Evolutionary conservation across 2,329 filamentous ascomycete genomes (phyloP).

Genomic region (Colletotrichum sansevieriae): DNA sequence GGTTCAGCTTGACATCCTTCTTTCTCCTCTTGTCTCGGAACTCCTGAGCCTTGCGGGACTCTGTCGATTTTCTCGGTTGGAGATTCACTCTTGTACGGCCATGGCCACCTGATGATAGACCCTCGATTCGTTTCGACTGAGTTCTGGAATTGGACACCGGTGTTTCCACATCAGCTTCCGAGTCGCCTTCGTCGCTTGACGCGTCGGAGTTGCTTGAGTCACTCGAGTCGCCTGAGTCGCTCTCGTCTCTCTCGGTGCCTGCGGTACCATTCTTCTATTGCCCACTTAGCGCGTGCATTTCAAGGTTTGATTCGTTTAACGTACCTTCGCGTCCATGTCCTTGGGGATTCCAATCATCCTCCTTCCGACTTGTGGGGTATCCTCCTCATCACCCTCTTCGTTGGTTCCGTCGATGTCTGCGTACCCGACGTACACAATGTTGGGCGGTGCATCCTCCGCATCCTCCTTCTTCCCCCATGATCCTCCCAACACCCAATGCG

Average conservation of each 20-base stretch:
- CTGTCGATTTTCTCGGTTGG: constrained; percentile 52
- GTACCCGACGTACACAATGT: constrained; percentile 71
- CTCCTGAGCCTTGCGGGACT: constrained; percentile 61
- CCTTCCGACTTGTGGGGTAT: constrained; percentile 51
- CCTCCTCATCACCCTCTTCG: constrained; percentile 51
- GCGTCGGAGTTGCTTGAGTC: constrained; percentile 43
- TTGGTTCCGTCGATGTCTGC: constrained; percentile 61
- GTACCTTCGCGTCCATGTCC: constrained; percentile 47
- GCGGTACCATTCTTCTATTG: constrained; percentile 42
- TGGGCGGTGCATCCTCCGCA: constrained; percentile 52
- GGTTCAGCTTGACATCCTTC: constrained; percentile 76
- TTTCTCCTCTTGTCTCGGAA: constrained; percentile 71
- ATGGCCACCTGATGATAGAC: constrained; percentile 29
- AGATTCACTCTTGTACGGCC: constrained; percentile 34
- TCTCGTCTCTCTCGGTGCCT: constrained; percentile 41
- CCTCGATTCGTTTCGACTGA: constrained; percentile 45
- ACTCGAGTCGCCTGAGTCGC: constrained; percentile 48
- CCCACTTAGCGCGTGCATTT: constrained; percentile 25
- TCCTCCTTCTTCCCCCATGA: constrained; percentile 42
- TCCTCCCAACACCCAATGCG: constrained; percentile 80
- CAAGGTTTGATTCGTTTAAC: constrained; percentile 16
- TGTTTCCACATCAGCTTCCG: constrained; percentile 25
- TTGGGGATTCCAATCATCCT: constrained; percentile 53
- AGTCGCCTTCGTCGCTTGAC: constrained; percentile 28
- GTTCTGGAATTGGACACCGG: constrained; percentile 17